These are phyloP conservation scores for Fusarium subglutinans DNA, from an alignment of 2,329 filamentous ascomycete genomes.

Conservation along the genomic window DNA sequence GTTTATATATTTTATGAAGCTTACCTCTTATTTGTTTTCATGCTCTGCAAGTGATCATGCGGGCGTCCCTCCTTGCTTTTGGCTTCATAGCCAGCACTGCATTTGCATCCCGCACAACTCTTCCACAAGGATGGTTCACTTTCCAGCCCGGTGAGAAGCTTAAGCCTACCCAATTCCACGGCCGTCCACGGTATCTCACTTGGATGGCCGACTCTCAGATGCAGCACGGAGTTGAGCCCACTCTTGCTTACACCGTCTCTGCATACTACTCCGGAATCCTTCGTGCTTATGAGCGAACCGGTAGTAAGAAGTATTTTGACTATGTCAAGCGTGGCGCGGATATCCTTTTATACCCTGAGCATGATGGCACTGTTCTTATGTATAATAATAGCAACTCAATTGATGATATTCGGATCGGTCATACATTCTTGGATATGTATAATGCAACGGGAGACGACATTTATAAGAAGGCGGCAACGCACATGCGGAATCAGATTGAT, in stretches of 20 bases:
- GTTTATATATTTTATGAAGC: no score
- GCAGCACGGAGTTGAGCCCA: constrained; percentile 40
- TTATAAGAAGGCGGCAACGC: constrained; percentile 25
- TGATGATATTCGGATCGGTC: constrained; percentile 28
- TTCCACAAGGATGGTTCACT: constrained; percentile 25
- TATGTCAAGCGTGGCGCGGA: constrained; percentile 39
- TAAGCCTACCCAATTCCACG: constrained; percentile 5
- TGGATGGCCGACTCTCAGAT: constrained; percentile 44
- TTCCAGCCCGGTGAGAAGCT: constrained; percentile 24
- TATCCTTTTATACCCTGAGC: constrained; percentile 35
- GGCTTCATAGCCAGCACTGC: background rate
- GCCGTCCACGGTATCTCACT: constrained; percentile 37
- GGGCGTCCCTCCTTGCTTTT: background rate
- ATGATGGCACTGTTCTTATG: constrained; percentile 32
- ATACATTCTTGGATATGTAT: constrained; percentile 30
- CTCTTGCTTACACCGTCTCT: constrained; percentile 38
- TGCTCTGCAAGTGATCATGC: background rate
- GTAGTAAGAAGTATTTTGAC: constrained; percentile 35
- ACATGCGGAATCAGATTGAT: constrained; percentile 25
- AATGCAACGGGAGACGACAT: constrained; percentile 21
- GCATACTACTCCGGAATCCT: constrained; percentile 29
- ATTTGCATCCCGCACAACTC: background rate
- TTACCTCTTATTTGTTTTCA: background rate
- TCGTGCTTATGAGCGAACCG: constrained; percentile 32
- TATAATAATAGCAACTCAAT: constrained; percentile 31